A percentile compares a stretch with the other conserved stretches of the same genome.
Evolutionary conservation across 2,329 filamentous ascomycete species (phyloP).

Genomic region (Didymosphaeria variabile): DNA sequence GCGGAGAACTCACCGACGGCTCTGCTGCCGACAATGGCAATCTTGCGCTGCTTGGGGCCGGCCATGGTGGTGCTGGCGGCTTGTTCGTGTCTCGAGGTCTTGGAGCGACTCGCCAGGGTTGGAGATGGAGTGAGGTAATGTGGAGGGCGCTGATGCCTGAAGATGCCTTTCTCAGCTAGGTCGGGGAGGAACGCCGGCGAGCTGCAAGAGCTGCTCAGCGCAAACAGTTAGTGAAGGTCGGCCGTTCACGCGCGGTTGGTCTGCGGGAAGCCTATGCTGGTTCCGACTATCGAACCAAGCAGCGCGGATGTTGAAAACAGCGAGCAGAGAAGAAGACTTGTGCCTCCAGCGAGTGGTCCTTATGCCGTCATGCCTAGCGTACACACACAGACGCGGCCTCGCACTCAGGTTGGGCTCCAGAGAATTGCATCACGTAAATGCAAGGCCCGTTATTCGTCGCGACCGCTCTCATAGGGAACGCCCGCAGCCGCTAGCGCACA

Average conservation of each 20-base stretch:
- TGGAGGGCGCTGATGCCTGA: constrained; percentile 33
- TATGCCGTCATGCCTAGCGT: constrained; percentile 33
- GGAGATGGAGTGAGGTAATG: constrained; percentile 14
- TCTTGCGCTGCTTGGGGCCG: constrained; percentile 86
- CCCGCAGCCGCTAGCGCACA: constrained; percentile 8
- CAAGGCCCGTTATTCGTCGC: constrained; percentile 27
- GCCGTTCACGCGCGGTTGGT: neutral
- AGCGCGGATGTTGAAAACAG: neutral
- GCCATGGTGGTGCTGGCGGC: constrained; percentile 62
- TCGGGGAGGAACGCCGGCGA: constrained; percentile 32
- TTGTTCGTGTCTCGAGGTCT: constrained; percentile 16
- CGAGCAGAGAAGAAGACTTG: constrained; percentile 4
- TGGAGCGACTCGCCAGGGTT: constrained; percentile 36
- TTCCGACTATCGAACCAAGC: neutral
- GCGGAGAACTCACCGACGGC: constrained; percentile 75
- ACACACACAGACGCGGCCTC: neutral
- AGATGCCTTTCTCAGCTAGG: constrained; percentile 34
- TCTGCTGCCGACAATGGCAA: constrained; percentile 93
- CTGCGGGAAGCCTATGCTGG: constrained; percentile 6
- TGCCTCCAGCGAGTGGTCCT: too few species aligned
- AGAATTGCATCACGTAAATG: constrained; percentile 32
- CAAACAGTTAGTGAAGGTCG: neutral
- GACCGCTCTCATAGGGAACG: neutral
- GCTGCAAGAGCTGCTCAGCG: constrained; percentile 25
- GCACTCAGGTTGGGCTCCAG: constrained; percentile 7